Evolutionary conservation across 2,329 filamentous ascomycete genomes (phyloP).

Genomic region (Ascomycota sp.): DNA sequence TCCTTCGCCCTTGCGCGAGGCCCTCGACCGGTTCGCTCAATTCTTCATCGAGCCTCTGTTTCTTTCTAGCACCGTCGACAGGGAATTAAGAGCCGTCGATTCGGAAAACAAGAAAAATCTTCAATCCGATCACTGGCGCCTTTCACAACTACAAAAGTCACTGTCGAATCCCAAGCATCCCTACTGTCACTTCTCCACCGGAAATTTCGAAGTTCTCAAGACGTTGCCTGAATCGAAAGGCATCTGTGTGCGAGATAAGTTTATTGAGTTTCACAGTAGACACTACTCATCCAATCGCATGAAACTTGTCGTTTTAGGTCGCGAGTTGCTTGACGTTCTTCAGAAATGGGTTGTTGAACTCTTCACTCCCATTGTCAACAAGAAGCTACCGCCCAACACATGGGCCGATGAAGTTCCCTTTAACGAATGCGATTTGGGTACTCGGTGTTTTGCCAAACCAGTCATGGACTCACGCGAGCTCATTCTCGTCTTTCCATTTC

Average conservation of each 20-base stretch:
- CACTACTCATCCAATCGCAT: slow-evolving; percentile 86
- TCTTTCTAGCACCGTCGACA: slow-evolving; percentile 60
- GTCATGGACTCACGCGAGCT: slow-evolving; percentile 71
- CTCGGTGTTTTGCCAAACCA: slow-evolving; percentile 68
- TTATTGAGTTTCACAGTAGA: slow-evolving; percentile 74
- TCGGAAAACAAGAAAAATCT: slow-evolving; percentile 97
- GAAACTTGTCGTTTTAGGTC: slow-evolving; percentile 72
- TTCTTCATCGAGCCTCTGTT: slow-evolving; percentile 85
- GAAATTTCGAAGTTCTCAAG: slow-evolving; percentile 68
- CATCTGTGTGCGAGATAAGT: slow-evolving; percentile 70
- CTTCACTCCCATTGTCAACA: slow-evolving; percentile 63
- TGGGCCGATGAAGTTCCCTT: slow-evolving; percentile 31
- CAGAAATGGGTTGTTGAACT: slow-evolving; percentile 68
- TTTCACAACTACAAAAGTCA: slow-evolving; percentile 72
- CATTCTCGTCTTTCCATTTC: slow-evolving; percentile 62
- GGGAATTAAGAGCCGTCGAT: slow-evolving; percentile 72
- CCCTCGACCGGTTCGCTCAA: slow-evolving; percentile 75
- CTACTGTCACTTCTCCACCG: slow-evolving; percentile 78
- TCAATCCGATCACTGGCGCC: slow-evolving; percentile 70
- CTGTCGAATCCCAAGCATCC: slow-evolving; percentile 74
- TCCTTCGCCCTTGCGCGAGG: slow-evolving; percentile 46
- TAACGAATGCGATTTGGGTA: slow-evolving; percentile 26
- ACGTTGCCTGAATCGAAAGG: slow-evolving; percentile 57
- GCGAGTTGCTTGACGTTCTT: slow-evolving; percentile 59
- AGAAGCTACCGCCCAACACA: slow-evolving; percentile 41